These are phyloP conservation scores for Gamsiella multidivaricata DNA, from an alignment of 192 early-diverging fungal species.

Conservation along the genomic window DNA sequence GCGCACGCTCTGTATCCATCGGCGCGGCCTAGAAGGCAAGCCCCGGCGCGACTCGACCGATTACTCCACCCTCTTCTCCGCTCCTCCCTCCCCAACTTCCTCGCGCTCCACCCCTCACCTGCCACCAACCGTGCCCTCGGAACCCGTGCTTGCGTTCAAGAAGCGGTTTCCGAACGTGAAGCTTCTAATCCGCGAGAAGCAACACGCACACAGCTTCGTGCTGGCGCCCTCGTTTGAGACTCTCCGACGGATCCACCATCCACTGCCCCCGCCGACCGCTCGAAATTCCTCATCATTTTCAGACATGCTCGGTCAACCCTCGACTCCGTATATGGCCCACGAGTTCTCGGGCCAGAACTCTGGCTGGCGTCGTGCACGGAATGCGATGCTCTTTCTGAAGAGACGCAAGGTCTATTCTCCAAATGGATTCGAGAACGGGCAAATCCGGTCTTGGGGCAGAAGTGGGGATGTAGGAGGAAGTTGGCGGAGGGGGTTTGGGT, in stretches of 20 bases:
- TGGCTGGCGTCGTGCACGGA: not conserved
- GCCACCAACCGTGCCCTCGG: not conserved
- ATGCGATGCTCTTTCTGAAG: constrained; percentile 6
- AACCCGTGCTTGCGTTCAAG: constrained; percentile 26
- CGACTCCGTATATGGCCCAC: not conserved
- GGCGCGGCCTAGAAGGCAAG: constrained; percentile 6
- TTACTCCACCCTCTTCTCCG: not conserved
- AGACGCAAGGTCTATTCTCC: not conserved
- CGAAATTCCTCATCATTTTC: not conserved
- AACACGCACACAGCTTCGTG: constrained; percentile 33
- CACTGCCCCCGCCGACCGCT: not conserved
- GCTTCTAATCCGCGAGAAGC: constrained; percentile 20
- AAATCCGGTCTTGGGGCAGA: constrained; percentile 4
- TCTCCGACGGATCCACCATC: constrained; percentile 15
- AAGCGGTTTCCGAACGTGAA: constrained; percentile 17
- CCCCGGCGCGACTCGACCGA: constrained; percentile 1
- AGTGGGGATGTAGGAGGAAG: not conserved
- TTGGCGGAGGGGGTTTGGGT: not conserved
- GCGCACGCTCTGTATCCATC: constrained; percentile 13
- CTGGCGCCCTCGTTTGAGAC: constrained; percentile 19
- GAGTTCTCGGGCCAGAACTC: not conserved
- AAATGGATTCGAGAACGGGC: not conserved
- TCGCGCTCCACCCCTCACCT: not conserved
- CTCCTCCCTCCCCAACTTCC: not conserved
- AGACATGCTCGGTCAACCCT: not conserved